Percentiles rank a stretch among this genome's conserved stretches.
These are phyloP conservation scores for Anisodus tanguticus DNA, from an alignment of 257 asterid genomes.

Conservation along the genomic window DNA sequence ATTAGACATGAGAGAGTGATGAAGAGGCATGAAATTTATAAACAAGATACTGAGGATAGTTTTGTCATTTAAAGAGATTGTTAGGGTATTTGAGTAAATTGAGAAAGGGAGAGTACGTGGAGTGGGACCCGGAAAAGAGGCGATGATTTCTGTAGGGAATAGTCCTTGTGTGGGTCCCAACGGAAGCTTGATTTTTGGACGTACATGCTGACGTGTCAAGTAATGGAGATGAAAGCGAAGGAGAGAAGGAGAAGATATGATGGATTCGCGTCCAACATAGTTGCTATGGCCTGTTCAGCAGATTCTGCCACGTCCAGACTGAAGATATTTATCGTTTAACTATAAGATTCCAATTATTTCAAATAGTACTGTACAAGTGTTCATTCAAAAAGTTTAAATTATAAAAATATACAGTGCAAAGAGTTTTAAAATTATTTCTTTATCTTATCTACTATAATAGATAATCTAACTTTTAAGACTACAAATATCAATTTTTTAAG, in stretches of 20 bases:
- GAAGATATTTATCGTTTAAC: no score
- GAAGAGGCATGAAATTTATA: slow-evolving; percentile 49
- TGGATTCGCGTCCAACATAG: slow-evolving; percentile 38
- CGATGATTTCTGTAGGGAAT: slow-evolving; percentile 53
- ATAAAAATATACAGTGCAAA: no score
- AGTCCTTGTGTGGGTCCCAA: slow-evolving; percentile 34
- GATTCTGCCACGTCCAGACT: no score
- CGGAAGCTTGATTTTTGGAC: slow-evolving; percentile 25
- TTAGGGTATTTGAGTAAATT: neutral
- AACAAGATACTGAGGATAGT: slow-evolving; percentile 39
- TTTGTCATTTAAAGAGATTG: slow-evolving; percentile 32
- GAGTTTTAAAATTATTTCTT: no score
- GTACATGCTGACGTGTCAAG: slow-evolving; percentile 42
- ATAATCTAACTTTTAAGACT: no score
- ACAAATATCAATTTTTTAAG: no score
- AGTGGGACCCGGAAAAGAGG: slow-evolving; percentile 49
- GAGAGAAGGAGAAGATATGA: neutral
- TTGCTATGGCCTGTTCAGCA: neutral
- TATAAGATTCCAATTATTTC: no score
- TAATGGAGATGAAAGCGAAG: slow-evolving; percentile 40
- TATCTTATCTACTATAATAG: no score
- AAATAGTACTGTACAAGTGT: neutral
- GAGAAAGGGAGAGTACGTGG: slow-evolving; percentile 3
- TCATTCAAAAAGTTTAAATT: no score
- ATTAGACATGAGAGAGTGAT: slow-evolving; percentile 30